Evolutionary conservation across 495 filamentous ascomycete species (phyloP).

Genomic region (Bacidia rubella): DNA sequence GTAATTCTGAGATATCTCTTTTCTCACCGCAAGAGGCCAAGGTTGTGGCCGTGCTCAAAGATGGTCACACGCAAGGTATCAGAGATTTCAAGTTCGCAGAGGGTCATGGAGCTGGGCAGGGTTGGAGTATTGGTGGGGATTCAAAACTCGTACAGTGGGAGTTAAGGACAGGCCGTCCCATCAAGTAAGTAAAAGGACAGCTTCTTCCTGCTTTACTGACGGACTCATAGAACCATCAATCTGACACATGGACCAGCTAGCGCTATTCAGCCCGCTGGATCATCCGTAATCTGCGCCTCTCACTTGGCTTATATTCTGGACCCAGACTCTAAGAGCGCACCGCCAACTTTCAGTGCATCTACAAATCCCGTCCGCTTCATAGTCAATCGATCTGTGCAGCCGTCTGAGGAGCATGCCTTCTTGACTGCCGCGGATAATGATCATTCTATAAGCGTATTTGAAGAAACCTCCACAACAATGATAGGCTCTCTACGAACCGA

Average conservation of each 20-base stretch:
- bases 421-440: slow-evolving; percentile 38
- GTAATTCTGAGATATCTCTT: slow-evolving; percentile 38
- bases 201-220: background rate
- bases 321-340: slow-evolving; percentile 28
- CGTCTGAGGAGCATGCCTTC: slow-evolving; percentile 25
- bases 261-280: slow-evolving; percentile 25
- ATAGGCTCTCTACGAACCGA: slow-evolving; percentile 40
- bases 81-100: slow-evolving; percentile 45
- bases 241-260: slow-evolving; percentile 33
- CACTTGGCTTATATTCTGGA: slow-evolving; percentile 40
- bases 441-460: slow-evolving; percentile 43
- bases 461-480: slow-evolving; percentile 29
- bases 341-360: slow-evolving; percentile 38
- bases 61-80: slow-evolving; percentile 39
- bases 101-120: slow-evolving; percentile 28
- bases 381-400: slow-evolving; percentile 27
- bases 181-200: slow-evolving; percentile 27
- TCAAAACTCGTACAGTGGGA: slow-evolving; percentile 50
- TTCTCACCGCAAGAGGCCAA: slow-evolving; percentile 40
- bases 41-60: slow-evolving; percentile 35
- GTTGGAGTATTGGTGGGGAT: slow-evolving; percentile 48
- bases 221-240: slow-evolving; percentile 29
- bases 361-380: slow-evolving; percentile 39
- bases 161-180: slow-evolving; percentile 31
- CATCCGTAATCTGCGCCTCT: slow-evolving; percentile 41